A percentile compares a stretch with the other conserved stretches of the same genome.
Conservation (phyloP, 805 yeast species). For the Scheffersomyces spartinae region DNA sequence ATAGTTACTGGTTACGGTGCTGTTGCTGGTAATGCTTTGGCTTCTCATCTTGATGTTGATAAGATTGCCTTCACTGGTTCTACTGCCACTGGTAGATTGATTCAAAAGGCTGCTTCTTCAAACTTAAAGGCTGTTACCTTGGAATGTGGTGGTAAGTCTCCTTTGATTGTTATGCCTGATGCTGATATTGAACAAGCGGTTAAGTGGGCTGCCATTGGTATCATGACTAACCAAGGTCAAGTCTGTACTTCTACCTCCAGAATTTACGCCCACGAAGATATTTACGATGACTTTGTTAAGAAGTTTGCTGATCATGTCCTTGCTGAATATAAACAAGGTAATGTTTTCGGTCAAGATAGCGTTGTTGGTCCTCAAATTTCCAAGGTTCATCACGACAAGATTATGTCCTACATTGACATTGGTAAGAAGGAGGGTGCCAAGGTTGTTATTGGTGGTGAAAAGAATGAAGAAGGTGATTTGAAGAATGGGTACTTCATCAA, state of each 20-base stretch:
- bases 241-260: conserved; percentile 60
- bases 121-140: conserved; percentile 54
- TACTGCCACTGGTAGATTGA: conserved; percentile 53
- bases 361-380: conserved; percentile 57
- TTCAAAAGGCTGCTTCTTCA: conserved; percentile 49
- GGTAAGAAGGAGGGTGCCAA: conserved; percentile 42
- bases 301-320: conserved; percentile 34
- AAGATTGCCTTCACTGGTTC: conserved; percentile 60
- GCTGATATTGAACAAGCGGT: conserved; percentile 56
- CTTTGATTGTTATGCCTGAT: conserved; percentile 49
- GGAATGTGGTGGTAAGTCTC: conserved; percentile 69
- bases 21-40: conserved; percentile 57
- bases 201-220: conserved; percentile 57
- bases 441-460: conserved; percentile 30
- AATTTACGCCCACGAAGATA: conserved; percentile 42
- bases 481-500: conserved; percentile 53
- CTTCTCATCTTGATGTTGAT: conserved; percentile 45
- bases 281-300: conserved; percentile 42
- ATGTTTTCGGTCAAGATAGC: conserved; percentile 34
- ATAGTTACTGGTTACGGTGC: conserved; percentile 61
- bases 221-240: conserved; percentile 57
- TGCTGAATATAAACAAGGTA: conserved; percentile 43
- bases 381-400: conserved; percentile 43
- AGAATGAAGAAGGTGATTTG: conserved; percentile 25
- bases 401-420: conserved; percentile 29